Base-by-base conservation (phyloP, 441 rosid species). In the Flueggea neowawraea region DNA sequence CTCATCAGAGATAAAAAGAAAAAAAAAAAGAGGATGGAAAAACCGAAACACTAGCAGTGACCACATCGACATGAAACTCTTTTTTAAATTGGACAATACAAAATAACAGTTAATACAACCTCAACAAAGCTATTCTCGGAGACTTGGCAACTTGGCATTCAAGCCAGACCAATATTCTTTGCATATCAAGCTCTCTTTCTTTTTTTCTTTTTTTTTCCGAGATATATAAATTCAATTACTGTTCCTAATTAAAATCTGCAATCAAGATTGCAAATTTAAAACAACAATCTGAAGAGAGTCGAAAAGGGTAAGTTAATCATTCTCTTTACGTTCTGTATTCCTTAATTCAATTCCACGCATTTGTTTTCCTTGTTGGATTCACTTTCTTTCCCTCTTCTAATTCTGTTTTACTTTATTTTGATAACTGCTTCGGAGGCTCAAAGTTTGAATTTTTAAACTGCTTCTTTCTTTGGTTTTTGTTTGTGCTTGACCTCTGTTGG, bases 51-150 rank as follows among this genome's bases (percentile, higher is more conserved):
- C 45, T 6, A 11, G 45, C 12, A 43, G 45, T 43, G 12, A 11
- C 45, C 45, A 11, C 45, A 43, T 6, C 12, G 12, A 43, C 45
- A 47, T 47, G 14, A 47, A 52, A 57, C 22, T 60, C 16, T 36
- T 36, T 3, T 36, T 36, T 36, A 36, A 36, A 1, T 36, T 36
- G 41, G 41, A 3, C 6, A 36, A 36, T 36, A 36, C 41, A 36
- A 36, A 36, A 5, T 51, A 33, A 59, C 68, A 63, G 64, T 57
- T 68, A 73, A 73, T 57, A 63, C 70, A 67, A 76, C 61, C 76
- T 45, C 61, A 75, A 73, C 69, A 78, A 75, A 1, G 73, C 76
- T 70, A 77, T 63, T 70, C 67, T 80, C 65, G 32, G 72, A 74
- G 65, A 53, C 74, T 74, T 67, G 74, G 72, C 75, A 74, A 72